Evolutionary conservation across 768 basidiomycete genomes (phyloP).

Genomic region (Mycena kentingensis): DNA sequence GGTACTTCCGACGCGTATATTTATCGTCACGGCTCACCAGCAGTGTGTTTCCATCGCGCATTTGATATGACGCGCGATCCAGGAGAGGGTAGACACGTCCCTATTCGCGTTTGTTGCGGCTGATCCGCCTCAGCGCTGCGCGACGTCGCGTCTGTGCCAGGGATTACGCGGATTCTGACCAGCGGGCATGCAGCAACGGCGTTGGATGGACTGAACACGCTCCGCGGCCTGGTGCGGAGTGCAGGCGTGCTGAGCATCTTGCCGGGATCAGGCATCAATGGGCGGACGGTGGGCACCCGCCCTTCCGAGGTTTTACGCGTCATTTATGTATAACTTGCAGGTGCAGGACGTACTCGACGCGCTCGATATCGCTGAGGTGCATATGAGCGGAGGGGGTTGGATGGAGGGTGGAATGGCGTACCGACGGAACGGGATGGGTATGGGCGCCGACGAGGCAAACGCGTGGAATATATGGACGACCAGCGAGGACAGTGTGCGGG

Average conservation of each 20-base stretch:
- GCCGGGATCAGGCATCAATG: conserved; percentile 77
- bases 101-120: background rate
- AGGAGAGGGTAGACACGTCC: conserved; percentile 64
- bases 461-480: conserved; percentile 77
- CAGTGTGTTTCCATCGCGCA: conserved; percentile 24
- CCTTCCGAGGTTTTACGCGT: background rate
- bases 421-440: conserved; percentile 62
- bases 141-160: conserved; percentile 56
- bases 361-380: conserved; percentile 65
- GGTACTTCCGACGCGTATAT: conserved; percentile 2
- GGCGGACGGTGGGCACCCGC: conserved; percentile 42
- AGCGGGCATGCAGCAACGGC: conserved; percentile 60
- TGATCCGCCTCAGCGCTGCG: conserved; percentile 37
- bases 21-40: background rate
- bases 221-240: conserved; percentile 43
- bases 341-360: conserved; percentile 40
- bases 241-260: conserved; percentile 54
- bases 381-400: conserved; percentile 76
- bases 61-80: conserved; percentile 59
- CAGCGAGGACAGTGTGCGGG: conserved; percentile 49
- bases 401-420: conserved; percentile 52
- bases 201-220: conserved; percentile 39
- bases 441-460: conserved; percentile 57
- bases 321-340: background rate
- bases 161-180: conserved; percentile 76